A percentile compares a stretch with the other conserved stretches of the same genome.
These are phyloP conservation scores for Pluteus cervinus DNA, from an alignment of 768 basidiomycete species.

Conservation along the genomic window DNA sequence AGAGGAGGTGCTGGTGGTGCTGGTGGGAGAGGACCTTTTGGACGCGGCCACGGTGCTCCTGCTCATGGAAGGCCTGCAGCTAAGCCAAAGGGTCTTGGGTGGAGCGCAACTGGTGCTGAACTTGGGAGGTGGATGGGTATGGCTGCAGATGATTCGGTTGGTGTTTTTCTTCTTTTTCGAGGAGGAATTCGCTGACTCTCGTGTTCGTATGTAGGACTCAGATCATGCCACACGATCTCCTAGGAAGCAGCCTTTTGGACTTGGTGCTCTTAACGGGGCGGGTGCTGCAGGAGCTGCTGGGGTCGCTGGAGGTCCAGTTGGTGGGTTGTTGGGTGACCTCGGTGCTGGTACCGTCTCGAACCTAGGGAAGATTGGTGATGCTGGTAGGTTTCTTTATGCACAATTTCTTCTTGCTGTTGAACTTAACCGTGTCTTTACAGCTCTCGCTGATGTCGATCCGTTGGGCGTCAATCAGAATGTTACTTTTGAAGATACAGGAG, in stretches of 20 bases:
- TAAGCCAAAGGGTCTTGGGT: constrained; percentile 50
- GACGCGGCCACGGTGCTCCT: constrained; percentile 29
- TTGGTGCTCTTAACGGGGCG: constrained; percentile 44
- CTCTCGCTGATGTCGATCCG: constrained; percentile 92
- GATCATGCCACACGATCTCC: constrained; percentile 64
- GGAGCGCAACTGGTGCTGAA: constrained; percentile 78
- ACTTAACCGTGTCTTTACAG: constrained; percentile 30
- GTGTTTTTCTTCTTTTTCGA: constrained; percentile 11
- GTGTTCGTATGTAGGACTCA: constrained; percentile 48
- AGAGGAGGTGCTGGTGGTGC: constrained; percentile 26
- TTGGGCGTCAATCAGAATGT: constrained; percentile 90
- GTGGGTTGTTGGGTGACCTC: constrained; percentile 59
- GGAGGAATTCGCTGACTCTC: neutral
- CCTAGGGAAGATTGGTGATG: constrained; percentile 77
- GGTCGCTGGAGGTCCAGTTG: too few relatives aligned
- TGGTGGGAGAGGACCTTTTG: constrained; percentile 22
- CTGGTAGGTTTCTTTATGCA: constrained; percentile 37
- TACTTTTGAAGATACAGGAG: constrained; percentile 95
- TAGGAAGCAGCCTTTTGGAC: constrained; percentile 57
- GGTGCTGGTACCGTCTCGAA: constrained; percentile 80
- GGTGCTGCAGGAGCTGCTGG: constrained; percentile 41
- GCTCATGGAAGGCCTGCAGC: constrained; percentile 22
- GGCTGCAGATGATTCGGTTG: constrained; percentile 62
- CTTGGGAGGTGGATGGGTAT: constrained; percentile 75
- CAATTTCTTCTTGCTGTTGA: constrained; percentile 11